These are phyloP conservation scores for Colletotrichum gigasporum DNA, from an alignment of 2,329 filamentous ascomycete species.

Conservation along the genomic window DNA sequence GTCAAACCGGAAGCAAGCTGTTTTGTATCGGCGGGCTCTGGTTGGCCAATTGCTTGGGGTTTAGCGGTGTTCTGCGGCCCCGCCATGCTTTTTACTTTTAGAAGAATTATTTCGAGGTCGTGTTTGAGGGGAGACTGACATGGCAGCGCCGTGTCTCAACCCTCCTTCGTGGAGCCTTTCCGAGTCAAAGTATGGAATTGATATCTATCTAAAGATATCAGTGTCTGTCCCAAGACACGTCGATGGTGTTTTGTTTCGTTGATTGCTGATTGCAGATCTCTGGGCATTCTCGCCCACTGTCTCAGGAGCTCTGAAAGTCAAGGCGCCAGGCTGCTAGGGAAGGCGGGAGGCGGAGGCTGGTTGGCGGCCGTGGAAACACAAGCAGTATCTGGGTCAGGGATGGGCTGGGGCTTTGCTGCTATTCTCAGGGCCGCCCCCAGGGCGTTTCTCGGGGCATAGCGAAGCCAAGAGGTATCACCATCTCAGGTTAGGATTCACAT, in stretches of 20 bases:
- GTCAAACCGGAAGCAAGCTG: conserved; percentile 25
- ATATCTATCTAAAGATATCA: conserved; percentile 17
- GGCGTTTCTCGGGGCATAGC: conserved; percentile 19
- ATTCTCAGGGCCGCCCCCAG: conserved; percentile 9
- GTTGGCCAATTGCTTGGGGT: conserved; percentile 42
- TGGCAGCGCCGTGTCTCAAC: conserved; percentile 11
- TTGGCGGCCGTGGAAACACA: conserved; percentile 12
- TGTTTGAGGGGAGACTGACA: conserved; percentile 10
- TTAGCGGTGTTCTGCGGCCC: conserved; percentile 24
- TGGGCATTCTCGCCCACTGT: conserved; percentile 20
- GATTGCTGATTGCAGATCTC: conserved; percentile 24
- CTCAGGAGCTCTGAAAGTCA: conserved; percentile 26
- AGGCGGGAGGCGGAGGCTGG: background rate
- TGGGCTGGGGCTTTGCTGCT: conserved; percentile 15
- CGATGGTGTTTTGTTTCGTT: conserved; percentile 11
- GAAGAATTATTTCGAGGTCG: background rate
- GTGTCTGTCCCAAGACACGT: background rate
- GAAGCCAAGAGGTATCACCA: conserved; percentile 29
- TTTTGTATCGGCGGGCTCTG: conserved; percentile 39
- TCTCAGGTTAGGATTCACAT: conserved; percentile 26
- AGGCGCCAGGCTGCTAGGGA: conserved; percentile 11
- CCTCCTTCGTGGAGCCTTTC: background rate
- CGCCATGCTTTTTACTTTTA: conserved; percentile 14
- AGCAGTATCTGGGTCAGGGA: conserved; percentile 9
- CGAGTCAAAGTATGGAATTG: background rate